A percentile compares a stretch with the other conserved stretches of the same genome.
Evolutionary conservation across 805 yeast species (phyloP).

Genomic region (Wickerhamia fluorescens): DNA sequence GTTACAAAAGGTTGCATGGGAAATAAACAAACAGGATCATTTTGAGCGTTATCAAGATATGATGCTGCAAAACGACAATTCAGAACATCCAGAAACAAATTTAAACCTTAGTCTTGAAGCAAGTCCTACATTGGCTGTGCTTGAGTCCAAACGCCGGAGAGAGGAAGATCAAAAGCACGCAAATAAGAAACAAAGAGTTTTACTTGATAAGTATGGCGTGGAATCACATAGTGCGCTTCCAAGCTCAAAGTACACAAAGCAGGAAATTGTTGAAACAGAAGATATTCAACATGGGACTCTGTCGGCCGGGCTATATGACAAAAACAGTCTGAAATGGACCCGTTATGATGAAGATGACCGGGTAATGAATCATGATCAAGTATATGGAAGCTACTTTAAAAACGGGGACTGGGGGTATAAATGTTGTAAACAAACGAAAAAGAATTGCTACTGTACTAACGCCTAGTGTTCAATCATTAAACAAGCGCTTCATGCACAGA

Average conservation of each 20-base stretch:
- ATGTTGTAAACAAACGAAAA: constrained; percentile 31
- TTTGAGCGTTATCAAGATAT: constrained; percentile 5
- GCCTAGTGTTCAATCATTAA: too few relatives aligned
- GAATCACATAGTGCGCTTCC: constrained; percentile 1
- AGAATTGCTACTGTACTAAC: constrained; percentile 24
- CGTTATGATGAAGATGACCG: constrained; percentile 29
- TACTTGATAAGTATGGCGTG: constrained; percentile 14
- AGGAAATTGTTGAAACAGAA: too few relatives aligned
- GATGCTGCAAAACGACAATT: neutral
- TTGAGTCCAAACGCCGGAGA: constrained; percentile 16
- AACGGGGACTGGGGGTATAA: constrained; percentile 39
- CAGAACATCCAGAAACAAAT: constrained; percentile 12
- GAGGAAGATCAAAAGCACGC: constrained; percentile 10
- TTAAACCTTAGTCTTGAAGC: constrained; percentile 28
- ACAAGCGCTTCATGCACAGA: too few relatives aligned
- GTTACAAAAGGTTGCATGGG: constrained; percentile 33
- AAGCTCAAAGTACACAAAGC: neutral
- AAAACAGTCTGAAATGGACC: constrained; percentile 10
- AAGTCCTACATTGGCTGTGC: constrained; percentile 30
- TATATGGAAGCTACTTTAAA: constrained; percentile 40
- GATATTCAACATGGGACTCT: too few relatives aligned
- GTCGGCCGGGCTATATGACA: too few relatives aligned
- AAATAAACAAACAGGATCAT: constrained; percentile 12
- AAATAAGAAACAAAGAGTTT: constrained; percentile 8
- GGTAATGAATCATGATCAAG: constrained; percentile 31